Conservation (phyloP, 1,139 yeast genomes). For the Saccharomycopsis phalli region DNA sequence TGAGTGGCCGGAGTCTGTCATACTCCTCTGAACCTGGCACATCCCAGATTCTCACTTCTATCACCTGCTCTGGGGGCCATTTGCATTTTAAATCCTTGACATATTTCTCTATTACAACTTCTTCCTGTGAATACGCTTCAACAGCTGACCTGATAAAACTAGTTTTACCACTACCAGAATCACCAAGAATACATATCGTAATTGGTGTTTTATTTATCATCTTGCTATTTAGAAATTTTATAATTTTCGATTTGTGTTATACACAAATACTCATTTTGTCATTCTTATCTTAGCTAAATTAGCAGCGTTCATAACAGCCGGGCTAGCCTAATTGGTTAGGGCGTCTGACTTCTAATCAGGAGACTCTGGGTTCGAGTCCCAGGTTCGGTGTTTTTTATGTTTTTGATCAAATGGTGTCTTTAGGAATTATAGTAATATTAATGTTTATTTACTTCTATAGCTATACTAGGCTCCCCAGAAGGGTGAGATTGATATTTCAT, state of each 20-base stretch:
- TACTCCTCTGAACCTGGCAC: background rate
- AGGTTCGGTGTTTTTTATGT: slow-evolving; percentile 18
- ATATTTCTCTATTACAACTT: no score
- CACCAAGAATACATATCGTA: background rate
- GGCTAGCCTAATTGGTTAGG: slow-evolving; percentile 20
- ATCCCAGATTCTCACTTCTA: background rate
- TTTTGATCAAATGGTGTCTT: no score
- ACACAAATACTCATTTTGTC: background rate
- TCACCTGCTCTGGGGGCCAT: background rate
- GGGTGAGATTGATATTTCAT: no score
- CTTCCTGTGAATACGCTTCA: background rate
- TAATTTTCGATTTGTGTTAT: background rate
- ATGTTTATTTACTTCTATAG: no score
- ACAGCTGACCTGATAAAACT: background rate
- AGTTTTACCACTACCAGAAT: background rate
- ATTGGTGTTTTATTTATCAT: background rate
- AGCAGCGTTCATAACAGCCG: slow-evolving; percentile 9
- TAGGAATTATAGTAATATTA: no score
- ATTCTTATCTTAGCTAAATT: background rate
- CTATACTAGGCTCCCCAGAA: no score
- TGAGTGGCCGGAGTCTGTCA: background rate
- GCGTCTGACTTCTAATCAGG: slow-evolving; percentile 20
- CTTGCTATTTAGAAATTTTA: background rate
- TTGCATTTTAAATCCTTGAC: background rate
- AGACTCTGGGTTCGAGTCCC: slow-evolving; percentile 20